These are phyloP conservation scores for Copromyces sp. DNA, from an alignment of 495 filamentous ascomycete species.

Conservation along the genomic window DNA sequence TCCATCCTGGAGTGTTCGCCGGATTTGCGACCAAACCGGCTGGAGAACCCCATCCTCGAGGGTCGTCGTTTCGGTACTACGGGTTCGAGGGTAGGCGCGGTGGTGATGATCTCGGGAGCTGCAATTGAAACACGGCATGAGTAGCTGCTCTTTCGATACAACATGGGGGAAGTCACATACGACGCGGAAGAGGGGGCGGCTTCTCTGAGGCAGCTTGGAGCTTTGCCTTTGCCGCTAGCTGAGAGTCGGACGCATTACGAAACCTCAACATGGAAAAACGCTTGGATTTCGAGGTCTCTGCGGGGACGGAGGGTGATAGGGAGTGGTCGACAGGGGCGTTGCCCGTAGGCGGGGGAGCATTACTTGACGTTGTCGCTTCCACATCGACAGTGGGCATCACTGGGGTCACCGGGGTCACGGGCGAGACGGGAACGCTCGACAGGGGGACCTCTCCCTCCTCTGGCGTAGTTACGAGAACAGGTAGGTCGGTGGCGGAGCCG, in stretches of 20 bases:
- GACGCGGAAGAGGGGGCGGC: conserved; percentile 61
- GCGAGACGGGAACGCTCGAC: conserved; percentile 7
- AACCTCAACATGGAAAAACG: conserved; percentile 87
- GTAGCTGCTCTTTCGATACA: conserved; percentile 1
- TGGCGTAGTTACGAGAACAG: conserved; percentile 12
- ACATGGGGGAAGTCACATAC: conserved; percentile 37
- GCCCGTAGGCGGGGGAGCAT: conserved; percentile 18
- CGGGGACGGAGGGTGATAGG: conserved; percentile 30
- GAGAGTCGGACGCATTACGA: conserved; percentile 88
- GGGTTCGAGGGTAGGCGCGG: conserved; percentile 69
- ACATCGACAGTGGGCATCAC: not conserved
- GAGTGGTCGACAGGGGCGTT: conserved; percentile 22
- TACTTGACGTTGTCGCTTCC: conserved; percentile 3
- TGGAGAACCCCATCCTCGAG: conserved; percentile 37
- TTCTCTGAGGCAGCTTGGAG: conserved; percentile 51
- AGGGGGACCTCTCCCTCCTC: conserved; percentile 11
- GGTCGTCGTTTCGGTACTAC: conserved; percentile 40
- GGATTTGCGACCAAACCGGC: conserved; percentile 30
- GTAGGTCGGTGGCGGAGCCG: conserved; percentile 15
- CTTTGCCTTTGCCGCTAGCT: conserved; percentile 69
- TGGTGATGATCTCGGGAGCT: conserved; percentile 91
- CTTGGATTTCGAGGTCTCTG: conserved; percentile 43
- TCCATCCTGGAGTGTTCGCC: conserved; percentile 31
- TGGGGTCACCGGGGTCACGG: conserved; percentile 1
- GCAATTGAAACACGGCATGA: conserved; percentile 12